Evolutionary conservation across 805 yeast species (phyloP), one percentile per base, ranked within the genome.

Genomic region (Nakazawaea molendinolei): DNA sequence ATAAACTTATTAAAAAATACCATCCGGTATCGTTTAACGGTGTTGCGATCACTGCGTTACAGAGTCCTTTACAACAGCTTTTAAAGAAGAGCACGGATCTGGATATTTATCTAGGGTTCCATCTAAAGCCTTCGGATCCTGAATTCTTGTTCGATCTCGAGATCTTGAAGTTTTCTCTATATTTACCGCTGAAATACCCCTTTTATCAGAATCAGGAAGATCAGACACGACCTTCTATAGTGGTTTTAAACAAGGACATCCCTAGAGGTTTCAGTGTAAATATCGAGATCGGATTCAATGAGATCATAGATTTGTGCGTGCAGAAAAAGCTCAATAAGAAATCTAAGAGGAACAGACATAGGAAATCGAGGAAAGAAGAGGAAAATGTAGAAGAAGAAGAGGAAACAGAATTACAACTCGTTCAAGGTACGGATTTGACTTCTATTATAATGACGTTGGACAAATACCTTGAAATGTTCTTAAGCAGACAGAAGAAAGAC

Each of bases 141-240:
- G 82, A 80, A 30, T 82, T 83, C 49, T 81, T 87, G 0, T 81
- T 65, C 48, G 86, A 78, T 36, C 53, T 82, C 21, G 68, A 66
- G 3, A 47, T 52, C n/a, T 60, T 82, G 38, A 66, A 70, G 33
- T 48, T 81, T 22, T 67, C 73, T 30, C 52, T 83, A 22, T 54
- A 64, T 25, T 60, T 82, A 3, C 86, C 90, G 0, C 48, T 55
- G 2, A 58, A 56, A 23, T 82, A 78, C 46, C 86, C 86, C 0
- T 43, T 51, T 20, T 48, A 48, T 23, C 19, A 28, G n/a, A 24
- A 28, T 2, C 14, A 26, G 12, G 37, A 25, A 13, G 48, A 49
- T n/a, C 55, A 49, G 14, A 52, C 56, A 3, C 42, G 50, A 13
- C 84, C 86, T 1, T 56, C 66, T 12, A 63, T 81, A 4, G 57